These are phyloP conservation scores for Phaeotremella fagi DNA, from an alignment of 768 basidiomycete species.

Conservation along the genomic window DNA sequence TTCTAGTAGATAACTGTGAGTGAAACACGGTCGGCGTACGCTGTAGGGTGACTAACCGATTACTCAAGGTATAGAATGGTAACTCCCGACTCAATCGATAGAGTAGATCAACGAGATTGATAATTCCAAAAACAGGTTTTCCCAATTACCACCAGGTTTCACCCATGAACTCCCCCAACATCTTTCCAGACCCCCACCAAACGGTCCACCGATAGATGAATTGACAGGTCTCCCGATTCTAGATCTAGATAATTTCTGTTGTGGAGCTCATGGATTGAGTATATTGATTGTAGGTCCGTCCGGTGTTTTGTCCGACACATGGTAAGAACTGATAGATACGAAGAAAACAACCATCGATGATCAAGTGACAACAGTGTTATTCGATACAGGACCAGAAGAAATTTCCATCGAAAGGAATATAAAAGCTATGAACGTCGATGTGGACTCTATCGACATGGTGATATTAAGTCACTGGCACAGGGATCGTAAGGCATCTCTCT, in stretches of 20 bases:
- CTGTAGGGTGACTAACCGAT: neutral
- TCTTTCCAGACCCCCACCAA: slow-evolving; percentile 50
- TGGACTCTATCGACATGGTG: slow-evolving; percentile 59
- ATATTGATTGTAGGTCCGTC: slow-evolving; percentile 61
- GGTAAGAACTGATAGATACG: slow-evolving; percentile 40
- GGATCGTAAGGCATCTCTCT: slow-evolving; percentile 50
- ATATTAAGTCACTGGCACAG: slow-evolving; percentile 72
- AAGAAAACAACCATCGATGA: slow-evolving; percentile 58
- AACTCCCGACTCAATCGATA: neutral
- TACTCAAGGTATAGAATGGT: slow-evolving; percentile 64
- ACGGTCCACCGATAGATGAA: slow-evolving; percentile 51
- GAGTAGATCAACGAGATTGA: neutral
- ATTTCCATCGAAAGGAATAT: slow-evolving; percentile 69
- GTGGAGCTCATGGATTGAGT: slow-evolving; percentile 82
- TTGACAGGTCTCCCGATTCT: slow-evolving; percentile 60
- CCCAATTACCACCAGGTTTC: slow-evolving; percentile 72
- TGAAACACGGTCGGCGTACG: neutral
- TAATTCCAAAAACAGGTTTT: slow-evolving; percentile 58
- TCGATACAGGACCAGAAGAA: slow-evolving; percentile 80
- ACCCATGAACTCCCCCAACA: slow-evolving; percentile 66
- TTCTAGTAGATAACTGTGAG: slow-evolving; percentile 26
- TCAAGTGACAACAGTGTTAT: slow-evolving; percentile 58
- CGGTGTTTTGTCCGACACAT: neutral
- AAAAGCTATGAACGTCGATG: slow-evolving; percentile 57
- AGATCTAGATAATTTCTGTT: slow-evolving; percentile 68